Evolutionary conservation across 2,329 filamentous ascomycete genomes (phyloP).

Genomic region (Colletotrichum euphorbiae): DNA sequence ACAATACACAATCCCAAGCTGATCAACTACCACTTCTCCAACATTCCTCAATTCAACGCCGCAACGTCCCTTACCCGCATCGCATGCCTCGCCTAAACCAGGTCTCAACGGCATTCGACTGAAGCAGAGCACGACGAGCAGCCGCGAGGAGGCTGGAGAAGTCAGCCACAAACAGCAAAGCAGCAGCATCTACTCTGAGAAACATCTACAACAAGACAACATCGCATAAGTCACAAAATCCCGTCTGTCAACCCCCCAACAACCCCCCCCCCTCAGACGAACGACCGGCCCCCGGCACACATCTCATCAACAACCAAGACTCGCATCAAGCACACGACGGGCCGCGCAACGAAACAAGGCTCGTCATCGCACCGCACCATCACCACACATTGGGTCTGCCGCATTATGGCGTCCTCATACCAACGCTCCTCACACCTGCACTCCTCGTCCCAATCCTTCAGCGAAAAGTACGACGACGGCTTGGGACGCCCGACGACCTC

Average conservation of each 20-base stretch:
- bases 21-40: slow-evolving; percentile 28
- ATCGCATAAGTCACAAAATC: slow-evolving; percentile 38
- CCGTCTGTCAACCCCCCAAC: slow-evolving; percentile 23
- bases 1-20: slow-evolving; percentile 32
- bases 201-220: slow-evolving; percentile 28
- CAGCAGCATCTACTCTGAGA: not conserved
- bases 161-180: slow-evolving; percentile 2
- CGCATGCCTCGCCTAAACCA: slow-evolving; percentile 19
- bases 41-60: slow-evolving; percentile 36
- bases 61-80: slow-evolving; percentile 28
- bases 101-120: slow-evolving; percentile 35
- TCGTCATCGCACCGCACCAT: slow-evolving; percentile 24
- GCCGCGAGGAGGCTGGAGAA: not conserved
- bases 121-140: slow-evolving; percentile 11
- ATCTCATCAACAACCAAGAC: slow-evolving; percentile 12
- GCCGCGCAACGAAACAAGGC: slow-evolving; percentile 23
- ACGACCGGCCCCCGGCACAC: slow-evolving; percentile 23
- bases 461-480: slow-evolving; percentile 55
- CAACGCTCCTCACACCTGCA: slow-evolving; percentile 64
- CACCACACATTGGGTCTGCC: slow-evolving; percentile 21
- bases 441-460: slow-evolving; percentile 51
- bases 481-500: slow-evolving; percentile 40
- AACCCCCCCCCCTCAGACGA: slow-evolving; percentile 24
- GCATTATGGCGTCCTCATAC: slow-evolving; percentile 62
- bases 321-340: slow-evolving; percentile 25